Conservation (phyloP, 2,329 filamentous ascomycete species). For the Clonostachys chloroleuca region DNA sequence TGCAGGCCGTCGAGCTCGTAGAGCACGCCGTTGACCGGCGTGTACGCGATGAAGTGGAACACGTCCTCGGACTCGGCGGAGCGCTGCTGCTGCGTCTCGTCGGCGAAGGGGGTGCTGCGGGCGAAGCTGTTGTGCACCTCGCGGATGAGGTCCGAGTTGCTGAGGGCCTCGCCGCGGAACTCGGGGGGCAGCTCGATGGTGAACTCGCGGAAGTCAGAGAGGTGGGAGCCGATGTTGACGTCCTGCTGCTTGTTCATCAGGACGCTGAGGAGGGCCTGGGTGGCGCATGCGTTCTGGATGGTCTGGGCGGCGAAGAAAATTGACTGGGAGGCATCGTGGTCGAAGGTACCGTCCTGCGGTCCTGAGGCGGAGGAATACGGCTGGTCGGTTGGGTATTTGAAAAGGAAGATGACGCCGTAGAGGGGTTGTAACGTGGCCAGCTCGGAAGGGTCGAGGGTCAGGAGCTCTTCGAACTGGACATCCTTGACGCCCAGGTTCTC, state of each 20-base stretch:
- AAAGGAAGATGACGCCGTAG: constrained; percentile 97
- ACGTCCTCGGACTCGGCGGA: constrained; percentile 74
- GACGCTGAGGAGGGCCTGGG: constrained; percentile 88
- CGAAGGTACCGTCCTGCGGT: constrained; percentile 79
- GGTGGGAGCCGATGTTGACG: constrained; percentile 67
- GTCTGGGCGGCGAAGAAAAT: constrained; percentile 96
- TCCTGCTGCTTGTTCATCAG: constrained; percentile 75
- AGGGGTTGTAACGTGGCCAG: constrained; percentile 70
- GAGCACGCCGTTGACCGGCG: constrained; percentile 69
- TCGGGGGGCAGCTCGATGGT: constrained; percentile 78
- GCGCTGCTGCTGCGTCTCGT: constrained; percentile 68
- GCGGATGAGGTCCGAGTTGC: constrained; percentile 64
- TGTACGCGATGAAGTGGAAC: constrained; percentile 98
- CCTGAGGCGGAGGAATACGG: constrained; percentile 53
- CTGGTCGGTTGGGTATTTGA: constrained; percentile 82
- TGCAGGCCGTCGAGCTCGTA: constrained; percentile 97
- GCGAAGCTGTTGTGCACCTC: constrained; percentile 89
- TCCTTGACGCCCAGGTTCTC: constrained; percentile 86
- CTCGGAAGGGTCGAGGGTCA: constrained; percentile 76
- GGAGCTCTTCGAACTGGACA: constrained; percentile 95
- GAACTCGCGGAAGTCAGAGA: constrained; percentile 83
- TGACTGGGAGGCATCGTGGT: constrained; percentile 65
- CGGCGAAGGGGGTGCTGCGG: constrained; percentile 81
- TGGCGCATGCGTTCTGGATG: constrained; percentile 97
- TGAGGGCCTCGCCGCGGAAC: constrained; percentile 55